These are phyloP conservation scores for Termitomyces eurrhizus DNA, from an alignment of 768 basidiomycete species.

Conservation along the genomic window DNA sequence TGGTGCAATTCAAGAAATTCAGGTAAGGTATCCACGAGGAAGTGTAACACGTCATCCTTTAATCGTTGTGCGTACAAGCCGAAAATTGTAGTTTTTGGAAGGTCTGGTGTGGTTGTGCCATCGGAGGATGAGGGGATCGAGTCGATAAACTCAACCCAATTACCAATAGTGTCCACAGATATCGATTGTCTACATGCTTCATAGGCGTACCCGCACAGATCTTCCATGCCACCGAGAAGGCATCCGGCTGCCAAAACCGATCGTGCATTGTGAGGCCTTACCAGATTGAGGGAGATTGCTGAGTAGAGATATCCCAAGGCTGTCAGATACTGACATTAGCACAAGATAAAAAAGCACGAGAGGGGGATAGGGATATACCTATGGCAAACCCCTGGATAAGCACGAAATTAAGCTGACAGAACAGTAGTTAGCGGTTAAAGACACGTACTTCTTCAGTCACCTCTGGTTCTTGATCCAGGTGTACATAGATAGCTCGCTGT, in stretches of 20 bases:
- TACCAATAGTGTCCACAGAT: conserved; percentile 65
- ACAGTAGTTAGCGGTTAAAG: conserved; percentile 7
- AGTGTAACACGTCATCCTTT: conserved; percentile 74
- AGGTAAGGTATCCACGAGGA: conserved; percentile 72
- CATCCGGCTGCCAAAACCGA: conserved; percentile 83
- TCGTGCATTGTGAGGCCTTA: conserved; percentile 78
- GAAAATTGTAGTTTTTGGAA: conserved; percentile 57
- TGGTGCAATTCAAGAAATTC: conserved; percentile 53
- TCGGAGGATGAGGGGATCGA: conserved; percentile 46
- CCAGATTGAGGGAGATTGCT: conserved; percentile 58
- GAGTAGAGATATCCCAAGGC: conserved; percentile 83
- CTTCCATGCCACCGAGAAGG: conserved; percentile 84
- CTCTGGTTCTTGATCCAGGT: conserved; percentile 74
- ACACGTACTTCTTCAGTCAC: conserved; percentile 76
- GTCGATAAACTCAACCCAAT: conserved; percentile 79
- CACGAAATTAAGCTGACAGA: conserved; percentile 9
- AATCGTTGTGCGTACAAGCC: conserved; percentile 74
- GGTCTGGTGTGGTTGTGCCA: conserved; percentile 47
- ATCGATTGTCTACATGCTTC: conserved; percentile 74
- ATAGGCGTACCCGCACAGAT: conserved; percentile 77
- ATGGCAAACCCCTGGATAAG: conserved; percentile 65
- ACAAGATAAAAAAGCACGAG: conserved; percentile 8
- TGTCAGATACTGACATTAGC: conserved; percentile 25
- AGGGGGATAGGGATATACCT: conserved; percentile 36
- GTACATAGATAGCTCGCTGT: conserved; percentile 68